Conservation (phyloP, 106 monocot genomes). For the Dendrobium catenatum region DNA sequence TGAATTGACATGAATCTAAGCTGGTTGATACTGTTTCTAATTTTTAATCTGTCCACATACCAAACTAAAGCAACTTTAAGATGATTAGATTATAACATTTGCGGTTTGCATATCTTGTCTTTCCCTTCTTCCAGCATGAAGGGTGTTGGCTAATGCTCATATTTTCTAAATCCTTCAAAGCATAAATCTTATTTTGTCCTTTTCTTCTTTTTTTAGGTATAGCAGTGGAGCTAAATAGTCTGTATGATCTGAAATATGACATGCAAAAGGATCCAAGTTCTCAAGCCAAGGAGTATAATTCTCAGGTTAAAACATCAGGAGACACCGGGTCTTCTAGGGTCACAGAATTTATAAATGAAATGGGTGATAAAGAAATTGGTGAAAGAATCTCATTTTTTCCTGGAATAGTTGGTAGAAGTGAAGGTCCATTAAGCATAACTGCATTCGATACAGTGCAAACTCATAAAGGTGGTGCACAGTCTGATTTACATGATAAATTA, state of each 20-base stretch:
- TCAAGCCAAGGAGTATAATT: conserved; percentile 10
- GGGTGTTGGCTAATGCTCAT: neutral
- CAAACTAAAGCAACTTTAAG: neutral
- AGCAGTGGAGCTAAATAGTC: conserved; percentile 33
- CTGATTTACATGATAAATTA: conserved; percentile 17
- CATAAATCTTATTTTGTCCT: neutral
- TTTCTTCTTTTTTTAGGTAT: conserved; percentile 35
- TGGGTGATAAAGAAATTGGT: conserved; percentile 10
- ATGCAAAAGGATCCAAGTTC: conserved; percentile 15
- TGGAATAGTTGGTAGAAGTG: conserved; percentile 16
- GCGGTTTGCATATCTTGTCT: neutral
- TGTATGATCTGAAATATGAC: conserved; percentile 35
- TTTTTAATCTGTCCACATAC: neutral
- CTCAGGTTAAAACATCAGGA: conserved; percentile 21
- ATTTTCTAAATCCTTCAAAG: neutral
- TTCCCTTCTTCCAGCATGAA: neutral
- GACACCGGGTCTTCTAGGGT: conserved; percentile 9
- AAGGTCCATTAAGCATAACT: conserved; percentile 10
- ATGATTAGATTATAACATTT: neutral
- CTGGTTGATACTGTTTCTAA: neutral
- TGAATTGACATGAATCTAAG: neutral
- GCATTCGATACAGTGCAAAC: conserved; percentile 18
- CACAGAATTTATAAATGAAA: conserved; percentile 15
- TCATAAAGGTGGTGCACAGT: conserved; percentile 7
- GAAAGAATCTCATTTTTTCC: conserved; percentile 2